phyloP scores from a whole-genome alignment of 1,284 basidiomycete genomes.

The Austroboletus rostrupii region DNA sequence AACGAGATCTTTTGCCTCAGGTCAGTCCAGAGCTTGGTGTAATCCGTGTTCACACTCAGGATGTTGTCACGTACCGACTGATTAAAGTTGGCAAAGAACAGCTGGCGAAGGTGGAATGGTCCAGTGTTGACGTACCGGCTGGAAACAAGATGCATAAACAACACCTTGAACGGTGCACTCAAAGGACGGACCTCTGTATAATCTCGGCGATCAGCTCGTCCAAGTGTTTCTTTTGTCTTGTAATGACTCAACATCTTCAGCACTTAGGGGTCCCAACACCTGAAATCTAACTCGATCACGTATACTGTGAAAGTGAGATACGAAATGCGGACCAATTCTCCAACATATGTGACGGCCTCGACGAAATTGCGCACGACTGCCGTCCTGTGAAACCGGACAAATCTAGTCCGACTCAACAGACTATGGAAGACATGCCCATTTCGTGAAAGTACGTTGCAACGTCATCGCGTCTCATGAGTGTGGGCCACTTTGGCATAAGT shows the following conservation, averaged over 20 bases:
- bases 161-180: neutral
- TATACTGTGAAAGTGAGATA: neutral
- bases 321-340: slow-evolving; percentile 69
- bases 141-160: neutral
- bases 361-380: slow-evolving; percentile 80
- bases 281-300: slow-evolving; percentile 17
- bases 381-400: slow-evolving; percentile 76
- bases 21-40: slow-evolving; percentile 73
- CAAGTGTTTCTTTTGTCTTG: slow-evolving; percentile 63
- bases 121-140: slow-evolving; percentile 78
- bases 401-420: slow-evolving; percentile 68
- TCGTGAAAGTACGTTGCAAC: slow-evolving; percentile 80
- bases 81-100: slow-evolving; percentile 81
- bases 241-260: slow-evolving; percentile 72
- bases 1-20: slow-evolving; percentile 65
- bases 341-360: slow-evolving; percentile 89
- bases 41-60: slow-evolving; percentile 44
- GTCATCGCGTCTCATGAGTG: slow-evolving; percentile 79
- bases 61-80: slow-evolving; percentile 71
- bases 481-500: slow-evolving; percentile 72
- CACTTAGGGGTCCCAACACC: slow-evolving; percentile 78
- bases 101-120: slow-evolving; percentile 70
- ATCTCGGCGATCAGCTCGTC: slow-evolving; percentile 69
- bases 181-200: slow-evolving; percentile 59
- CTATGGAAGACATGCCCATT: slow-evolving; percentile 90